Evolutionary conservation across 2,329 filamentous ascomycete species (phyloP).

Genomic region (Sporothrix protearum): DNA sequence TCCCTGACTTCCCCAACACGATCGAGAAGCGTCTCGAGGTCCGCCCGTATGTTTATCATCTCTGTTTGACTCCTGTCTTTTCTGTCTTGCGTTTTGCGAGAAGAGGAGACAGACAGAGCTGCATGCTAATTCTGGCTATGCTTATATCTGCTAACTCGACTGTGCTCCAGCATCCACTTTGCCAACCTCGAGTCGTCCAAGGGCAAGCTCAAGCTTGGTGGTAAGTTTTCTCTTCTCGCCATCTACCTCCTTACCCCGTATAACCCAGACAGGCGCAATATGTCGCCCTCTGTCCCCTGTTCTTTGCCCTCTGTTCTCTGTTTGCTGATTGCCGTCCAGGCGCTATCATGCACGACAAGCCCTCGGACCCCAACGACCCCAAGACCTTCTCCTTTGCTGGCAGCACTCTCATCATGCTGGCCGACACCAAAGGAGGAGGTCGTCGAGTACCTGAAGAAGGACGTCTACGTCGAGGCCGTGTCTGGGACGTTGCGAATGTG

Average conservation of each 20-base stretch:
- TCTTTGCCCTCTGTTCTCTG: neutral
- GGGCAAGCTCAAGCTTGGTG: conserved; percentile 61
- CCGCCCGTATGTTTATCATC: conserved; percentile 46
- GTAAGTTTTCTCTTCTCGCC: conserved; percentile 40
- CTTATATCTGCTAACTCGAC: neutral
- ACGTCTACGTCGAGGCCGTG: conserved; percentile 67
- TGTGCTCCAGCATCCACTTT: conserved; percentile 50
- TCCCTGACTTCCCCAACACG: conserved; percentile 62
- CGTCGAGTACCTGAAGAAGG: conserved; percentile 60
- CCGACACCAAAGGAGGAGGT: conserved; percentile 68
- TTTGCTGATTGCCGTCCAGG: conserved; percentile 42
- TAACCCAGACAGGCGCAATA: neutral
- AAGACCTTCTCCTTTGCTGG: conserved; percentile 67
- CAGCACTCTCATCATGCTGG: conserved; percentile 65
- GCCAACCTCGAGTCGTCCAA: conserved; percentile 50
- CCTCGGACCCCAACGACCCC: conserved; percentile 55
- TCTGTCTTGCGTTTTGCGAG: too few relatives aligned
- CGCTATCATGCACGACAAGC: conserved; percentile 63
- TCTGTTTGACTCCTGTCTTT: neutral
- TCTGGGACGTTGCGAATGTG: conserved; percentile 76
- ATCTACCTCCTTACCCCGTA: neutral
- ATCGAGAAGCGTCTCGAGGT: conserved; percentile 60
- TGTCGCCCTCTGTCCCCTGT: neutral
- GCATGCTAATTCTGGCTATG: neutral
- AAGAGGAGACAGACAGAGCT: neutral